Percentiles rank a stretch among this genome's conserved stretches.
These are phyloP conservation scores for Leccinum arenicola DNA, from an alignment of 768 basidiomycete genomes.

Conservation along the genomic window DNA sequence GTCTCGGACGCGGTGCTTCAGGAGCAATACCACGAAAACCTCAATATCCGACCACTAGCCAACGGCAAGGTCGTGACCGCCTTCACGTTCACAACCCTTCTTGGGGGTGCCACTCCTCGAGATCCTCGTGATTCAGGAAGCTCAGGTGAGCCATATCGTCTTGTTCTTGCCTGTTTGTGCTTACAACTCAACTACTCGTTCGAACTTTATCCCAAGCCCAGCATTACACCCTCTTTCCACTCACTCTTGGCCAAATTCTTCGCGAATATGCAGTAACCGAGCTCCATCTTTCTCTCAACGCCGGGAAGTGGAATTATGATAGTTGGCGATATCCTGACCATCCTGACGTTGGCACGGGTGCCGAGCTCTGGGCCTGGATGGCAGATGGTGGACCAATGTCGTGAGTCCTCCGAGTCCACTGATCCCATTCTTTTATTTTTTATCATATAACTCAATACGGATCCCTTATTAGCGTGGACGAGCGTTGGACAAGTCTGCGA, in stretches of 20 bases:
- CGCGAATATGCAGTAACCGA: slow-evolving; percentile 84
- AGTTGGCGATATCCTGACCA: slow-evolving; percentile 82
- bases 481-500: slow-evolving; percentile 80
- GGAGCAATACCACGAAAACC: slow-evolving; percentile 47
- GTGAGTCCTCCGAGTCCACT: slow-evolving; percentile 34
- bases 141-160: slow-evolving; percentile 41
- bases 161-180: not conserved
- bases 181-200: not conserved
- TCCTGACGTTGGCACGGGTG: slow-evolving; percentile 76
- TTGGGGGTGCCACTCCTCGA: slow-evolving; percentile 52
- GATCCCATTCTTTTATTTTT: not conserved
- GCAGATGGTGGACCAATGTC: slow-evolving; percentile 54
- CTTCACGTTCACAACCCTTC: slow-evolving; percentile 75
- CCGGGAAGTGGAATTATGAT: slow-evolving; percentile 89
- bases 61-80: slow-evolving; percentile 82
- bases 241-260: slow-evolving; percentile 83
- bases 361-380: slow-evolving; percentile 92
- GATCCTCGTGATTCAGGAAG: slow-evolving; percentile 47
- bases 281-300: slow-evolving; percentile 84
- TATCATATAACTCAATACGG: not conserved
- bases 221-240: slow-evolving; percentile 85
- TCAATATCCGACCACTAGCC: slow-evolving; percentile 57
- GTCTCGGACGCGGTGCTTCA: not conserved
- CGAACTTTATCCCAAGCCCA: slow-evolving; percentile 48
- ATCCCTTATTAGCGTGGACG: slow-evolving; percentile 51